Percentiles rank a stretch among this genome's conserved stretches.
Conservation (phyloP, 495 filamentous ascomycete species). For the Recurvomyces mirabilis region DNA sequence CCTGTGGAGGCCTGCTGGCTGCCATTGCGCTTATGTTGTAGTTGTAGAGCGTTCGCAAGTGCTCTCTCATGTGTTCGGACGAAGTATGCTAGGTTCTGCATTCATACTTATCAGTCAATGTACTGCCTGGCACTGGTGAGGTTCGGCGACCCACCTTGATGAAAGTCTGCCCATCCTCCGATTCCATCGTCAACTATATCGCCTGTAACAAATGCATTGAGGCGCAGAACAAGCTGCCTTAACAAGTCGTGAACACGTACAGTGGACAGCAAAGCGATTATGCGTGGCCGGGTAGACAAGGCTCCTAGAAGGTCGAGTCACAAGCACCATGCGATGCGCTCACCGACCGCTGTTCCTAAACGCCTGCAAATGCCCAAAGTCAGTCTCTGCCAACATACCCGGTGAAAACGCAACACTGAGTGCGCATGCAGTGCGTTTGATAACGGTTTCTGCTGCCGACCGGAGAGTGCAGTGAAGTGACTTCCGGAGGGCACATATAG, state of each 20-base stretch:
- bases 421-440: too few species aligned
- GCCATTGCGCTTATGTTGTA: constrained; percentile 56
- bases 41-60: constrained; percentile 86
- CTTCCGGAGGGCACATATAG: background rate
- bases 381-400: too few species aligned
- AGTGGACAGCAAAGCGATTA: background rate
- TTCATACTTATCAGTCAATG: background rate
- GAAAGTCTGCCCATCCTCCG: constrained; percentile 20
- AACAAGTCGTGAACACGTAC: background rate
- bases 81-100: constrained; percentile 82
- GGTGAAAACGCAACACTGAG: too few species aligned
- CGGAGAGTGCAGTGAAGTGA: too few species aligned
- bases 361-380: too few species aligned
- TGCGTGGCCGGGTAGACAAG: too few species aligned
- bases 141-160: constrained; percentile 14
- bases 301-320: too few species aligned
- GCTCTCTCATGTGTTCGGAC: constrained; percentile 96
- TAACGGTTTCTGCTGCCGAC: too few species aligned
- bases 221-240: constrained; percentile 3
- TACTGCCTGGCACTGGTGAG: too few species aligned
- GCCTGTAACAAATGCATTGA: constrained; percentile 16
- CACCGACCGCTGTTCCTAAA: too few species aligned
- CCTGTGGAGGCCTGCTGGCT: constrained; percentile 20
- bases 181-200: constrained; percentile 19
- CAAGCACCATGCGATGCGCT: too few species aligned